Conservation (phyloP, 345 rosid genomes). For the Lepidium didymum region DNA sequence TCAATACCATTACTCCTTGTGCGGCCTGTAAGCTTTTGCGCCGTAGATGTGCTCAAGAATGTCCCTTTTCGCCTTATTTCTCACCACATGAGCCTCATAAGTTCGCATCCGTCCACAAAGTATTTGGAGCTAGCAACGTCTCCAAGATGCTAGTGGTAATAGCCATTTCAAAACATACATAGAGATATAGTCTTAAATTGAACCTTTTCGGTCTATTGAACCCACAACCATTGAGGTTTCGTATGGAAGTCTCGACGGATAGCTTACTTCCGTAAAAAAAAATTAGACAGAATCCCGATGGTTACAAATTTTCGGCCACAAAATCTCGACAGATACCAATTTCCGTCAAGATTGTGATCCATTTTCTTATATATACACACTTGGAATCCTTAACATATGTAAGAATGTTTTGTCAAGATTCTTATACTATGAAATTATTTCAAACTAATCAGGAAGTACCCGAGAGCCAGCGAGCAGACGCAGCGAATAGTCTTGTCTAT, state of each 20-base stretch:
- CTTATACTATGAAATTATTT: neutral
- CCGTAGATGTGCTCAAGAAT: conserved; percentile 91
- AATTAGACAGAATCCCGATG: too few species aligned
- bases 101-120: conserved; percentile 91
- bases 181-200: neutral
- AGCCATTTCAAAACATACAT: neutral
- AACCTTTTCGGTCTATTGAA: neutral
- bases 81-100: conserved; percentile 96
- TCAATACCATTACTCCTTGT: conserved; percentile 90
- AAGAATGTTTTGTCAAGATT: neutral
- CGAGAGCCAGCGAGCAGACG: conserved; percentile 74
- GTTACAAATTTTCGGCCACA: too few species aligned
- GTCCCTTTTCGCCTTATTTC: conserved; percentile 94
- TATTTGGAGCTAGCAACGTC: conserved; percentile 97
- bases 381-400: neutral
- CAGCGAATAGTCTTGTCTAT: conserved; percentile 86
- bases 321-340: too few species aligned
- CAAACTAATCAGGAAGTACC: conserved; percentile 63
- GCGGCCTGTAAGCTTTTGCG: conserved; percentile 95
- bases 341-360: too few species aligned
- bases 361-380: neutral
- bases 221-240: too few species aligned
- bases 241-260: too few species aligned
- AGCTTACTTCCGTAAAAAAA: too few species aligned
- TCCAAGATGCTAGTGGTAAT: conserved; percentile 87